Evolutionary conservation across 1,284 basidiomycete species (phyloP), one percentile per base, ranked within the genome.

Genomic region (Vanrija pseudolonga): DNA sequence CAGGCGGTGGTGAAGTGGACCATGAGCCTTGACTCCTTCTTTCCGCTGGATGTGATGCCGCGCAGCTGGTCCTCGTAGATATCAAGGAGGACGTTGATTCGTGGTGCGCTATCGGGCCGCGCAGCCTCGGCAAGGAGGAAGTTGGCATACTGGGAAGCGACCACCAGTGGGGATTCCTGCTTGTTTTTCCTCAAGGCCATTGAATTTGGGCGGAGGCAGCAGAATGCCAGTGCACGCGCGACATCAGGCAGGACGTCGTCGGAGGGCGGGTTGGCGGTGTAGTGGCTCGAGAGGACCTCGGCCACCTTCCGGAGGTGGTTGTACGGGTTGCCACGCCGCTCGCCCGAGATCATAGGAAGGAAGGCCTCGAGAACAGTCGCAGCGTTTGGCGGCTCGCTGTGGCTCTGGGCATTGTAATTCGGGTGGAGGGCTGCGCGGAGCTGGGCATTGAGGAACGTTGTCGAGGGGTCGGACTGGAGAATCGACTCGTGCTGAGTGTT

Each of bases 91-190:
- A 20, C 20, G 12, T 40, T 41, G 3, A 48, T n/a, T 22, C 59
- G 39, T 18, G 32, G 40, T 5, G 4, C 11, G 18, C 42, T 38
- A 0, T 18, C 51, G 0, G 37, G 44, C 11, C 20, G 23, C 5
- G 32, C 32, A 15, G 50, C 43, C 40, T 61, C 59, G 9, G 26
- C 24, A 0, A 53, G 36, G 20, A 61, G 51, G 53, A 53, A 61
- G 22, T 40, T 40, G 7, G 39, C 49, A 32, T 58, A 61, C 19
- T 50, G 53, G 18, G 22, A 40, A 6, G 48, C 46, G 23, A 51
- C 46, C 6, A 20, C 15, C 26, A 26, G 24, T 19, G 32, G 18
- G 45, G 19, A 38, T 37, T 48, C 46, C 24, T 48, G 23, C 24
- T 49, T 24, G 14, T 14, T 22, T 39, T 45, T 11, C 43, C 40